Evolutionary conservation across 2,329 filamentous ascomycete species (phyloP).

Genomic region (Cladorrhinum sp.): DNA sequence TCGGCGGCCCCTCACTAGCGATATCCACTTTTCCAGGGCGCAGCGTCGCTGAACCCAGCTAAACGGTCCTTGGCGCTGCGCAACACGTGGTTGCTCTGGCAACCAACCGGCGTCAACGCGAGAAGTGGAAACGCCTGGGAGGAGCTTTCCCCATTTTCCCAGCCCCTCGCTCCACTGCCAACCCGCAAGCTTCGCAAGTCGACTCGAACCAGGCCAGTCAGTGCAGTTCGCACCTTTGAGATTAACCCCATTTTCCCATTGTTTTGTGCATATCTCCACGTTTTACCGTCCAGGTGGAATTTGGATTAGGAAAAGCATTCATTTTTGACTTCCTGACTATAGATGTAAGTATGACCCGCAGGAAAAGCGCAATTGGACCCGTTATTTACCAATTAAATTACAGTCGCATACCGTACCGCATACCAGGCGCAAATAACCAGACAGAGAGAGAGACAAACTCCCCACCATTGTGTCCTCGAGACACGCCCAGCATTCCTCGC

Average conservation of each 20-base stretch:
- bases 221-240: neutral
- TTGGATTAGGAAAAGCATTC: neutral
- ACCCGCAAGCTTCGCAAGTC: neutral
- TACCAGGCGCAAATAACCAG: neutral
- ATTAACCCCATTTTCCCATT: neutral
- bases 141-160: neutral
- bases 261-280: neutral
- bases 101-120: neutral
- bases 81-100: neutral
- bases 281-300: neutral
- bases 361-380: neutral
- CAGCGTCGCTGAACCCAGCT: neutral
- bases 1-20: neutral
- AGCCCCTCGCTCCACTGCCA: neutral
- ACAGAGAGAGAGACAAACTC: too few relatives aligned
- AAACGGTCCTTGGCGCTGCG: neutral
- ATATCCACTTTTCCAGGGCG: neutral
- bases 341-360: neutral
- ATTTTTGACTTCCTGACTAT: neutral
- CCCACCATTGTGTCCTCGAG: neutral
- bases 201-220: neutral
- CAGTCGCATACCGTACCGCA: neutral
- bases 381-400: neutral
- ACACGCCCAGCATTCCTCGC: neutral
- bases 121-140: neutral